These are phyloP conservation scores for Nematodospora anomalae DNA, from an alignment of 1,139 yeast genomes.

Conservation along the genomic window DNA sequence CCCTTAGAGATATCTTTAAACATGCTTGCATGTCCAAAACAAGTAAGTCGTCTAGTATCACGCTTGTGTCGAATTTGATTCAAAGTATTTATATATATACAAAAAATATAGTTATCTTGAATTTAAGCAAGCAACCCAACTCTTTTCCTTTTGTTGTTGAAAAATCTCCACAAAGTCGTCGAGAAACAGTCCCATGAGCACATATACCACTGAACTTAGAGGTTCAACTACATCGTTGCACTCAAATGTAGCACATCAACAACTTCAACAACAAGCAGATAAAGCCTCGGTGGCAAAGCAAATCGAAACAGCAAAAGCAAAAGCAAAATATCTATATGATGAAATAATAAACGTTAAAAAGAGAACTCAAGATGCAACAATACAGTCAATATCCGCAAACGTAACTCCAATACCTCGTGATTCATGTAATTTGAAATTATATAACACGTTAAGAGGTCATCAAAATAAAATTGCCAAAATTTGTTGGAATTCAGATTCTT, in stretches of 20 bases:
- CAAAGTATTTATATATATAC: not conserved
- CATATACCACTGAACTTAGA: slow-evolving; percentile 2
- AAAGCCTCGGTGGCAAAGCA: slow-evolving; percentile 11
- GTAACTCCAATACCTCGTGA: slow-evolving; percentile 31
- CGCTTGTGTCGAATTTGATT: not conserved
- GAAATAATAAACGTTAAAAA: slow-evolving; percentile 49
- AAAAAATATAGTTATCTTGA: not conserved
- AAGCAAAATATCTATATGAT: slow-evolving; percentile 46
- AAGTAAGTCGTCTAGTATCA: not conserved
- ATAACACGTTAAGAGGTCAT: slow-evolving; percentile 64
- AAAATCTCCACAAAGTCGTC: slow-evolving; percentile 2
- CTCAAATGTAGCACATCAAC: slow-evolving; percentile 1
- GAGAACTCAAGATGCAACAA: slow-evolving; percentile 46
- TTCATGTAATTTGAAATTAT: slow-evolving; percentile 34
- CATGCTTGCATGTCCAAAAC: not conserved
- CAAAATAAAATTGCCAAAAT: slow-evolving; percentile 69
- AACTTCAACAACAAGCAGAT: slow-evolving; percentile 6
- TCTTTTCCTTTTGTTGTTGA: too few relatives aligned
- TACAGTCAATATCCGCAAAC: slow-evolving; percentile 38
- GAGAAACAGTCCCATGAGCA: not conserved
- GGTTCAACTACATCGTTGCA: slow-evolving; percentile 14
- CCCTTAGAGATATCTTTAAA: too few relatives aligned
- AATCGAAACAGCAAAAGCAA: slow-evolving; percentile 41
- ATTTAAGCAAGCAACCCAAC: too few relatives aligned
- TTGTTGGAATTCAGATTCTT: slow-evolving; percentile 66